A percentile compares a stretch with the other conserved stretches of the same genome.
Evolutionary conservation across 192 early-diverging fungal species (phyloP).

Genomic region (Linnemannia schmuckeri): DNA sequence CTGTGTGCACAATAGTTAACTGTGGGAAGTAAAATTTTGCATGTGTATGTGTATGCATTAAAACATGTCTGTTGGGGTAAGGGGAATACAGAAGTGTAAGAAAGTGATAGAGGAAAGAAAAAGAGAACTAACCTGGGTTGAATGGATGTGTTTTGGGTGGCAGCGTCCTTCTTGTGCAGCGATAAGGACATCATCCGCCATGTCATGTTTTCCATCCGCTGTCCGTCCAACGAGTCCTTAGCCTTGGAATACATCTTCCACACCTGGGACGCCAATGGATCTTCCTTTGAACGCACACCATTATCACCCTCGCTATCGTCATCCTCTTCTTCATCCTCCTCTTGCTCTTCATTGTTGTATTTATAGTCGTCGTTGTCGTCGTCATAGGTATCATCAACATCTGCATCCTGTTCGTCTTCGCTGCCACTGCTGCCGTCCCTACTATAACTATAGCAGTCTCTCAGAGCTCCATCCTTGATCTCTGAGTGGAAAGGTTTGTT

Average conservation of each 20-base stretch:
- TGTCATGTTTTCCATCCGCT: slow-evolving; percentile 81
- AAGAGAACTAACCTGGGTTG: slow-evolving; percentile 17
- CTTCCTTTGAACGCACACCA: slow-evolving; percentile 22
- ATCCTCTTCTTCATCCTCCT: neutral
- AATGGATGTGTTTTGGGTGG: neutral
- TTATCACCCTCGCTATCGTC: neutral
- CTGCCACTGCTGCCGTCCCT: neutral
- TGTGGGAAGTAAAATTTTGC: neutral
- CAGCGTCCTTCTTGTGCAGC: slow-evolving; percentile 56
- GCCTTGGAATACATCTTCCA: slow-evolving; percentile 81
- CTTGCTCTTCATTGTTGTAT: neutral
- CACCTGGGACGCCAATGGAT: slow-evolving; percentile 65
- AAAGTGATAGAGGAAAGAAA: neutral
- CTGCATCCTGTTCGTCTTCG: slow-evolving; percentile 1
- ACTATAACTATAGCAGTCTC: neutral
- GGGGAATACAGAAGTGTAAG: too few species aligned
- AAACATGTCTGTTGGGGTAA: neutral
- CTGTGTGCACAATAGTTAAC: neutral
- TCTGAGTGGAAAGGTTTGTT: neutral
- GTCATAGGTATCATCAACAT: neutral
- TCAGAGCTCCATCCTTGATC: neutral
- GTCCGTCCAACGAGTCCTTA: slow-evolving; percentile 78
- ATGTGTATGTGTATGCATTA: neutral
- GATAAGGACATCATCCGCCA: slow-evolving; percentile 85
- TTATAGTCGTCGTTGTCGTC: neutral